Conservation (phyloP, 2,329 filamentous ascomycete species). For the Apiospora aurea region DNA sequence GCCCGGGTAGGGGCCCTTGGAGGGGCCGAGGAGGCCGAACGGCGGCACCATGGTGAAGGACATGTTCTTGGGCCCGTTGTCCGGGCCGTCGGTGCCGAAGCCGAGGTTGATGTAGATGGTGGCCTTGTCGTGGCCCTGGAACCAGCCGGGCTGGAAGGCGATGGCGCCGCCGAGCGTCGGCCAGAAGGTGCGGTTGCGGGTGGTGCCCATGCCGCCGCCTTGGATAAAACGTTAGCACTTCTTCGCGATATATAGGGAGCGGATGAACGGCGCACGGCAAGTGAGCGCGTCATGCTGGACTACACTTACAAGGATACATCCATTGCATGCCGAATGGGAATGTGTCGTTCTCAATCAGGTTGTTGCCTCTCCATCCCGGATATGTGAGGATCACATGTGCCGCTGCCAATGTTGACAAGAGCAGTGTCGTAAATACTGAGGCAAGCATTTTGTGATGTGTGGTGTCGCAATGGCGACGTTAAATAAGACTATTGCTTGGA, state of each 20-base stretch:
- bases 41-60: conserved; percentile 80
- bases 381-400: conserved; percentile 88
- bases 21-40: conserved; percentile 84
- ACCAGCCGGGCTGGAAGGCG: conserved; percentile 94
- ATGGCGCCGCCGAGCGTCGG: conserved; percentile 87
- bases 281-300: conserved; percentile 39
- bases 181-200: conserved; percentile 90
- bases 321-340: conserved; percentile 94
- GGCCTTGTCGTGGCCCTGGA: conserved; percentile 83
- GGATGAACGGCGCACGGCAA: neutral
- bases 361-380: conserved; percentile 87
- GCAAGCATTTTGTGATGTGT: conserved; percentile 50
- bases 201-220: conserved; percentile 85
- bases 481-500: neutral
- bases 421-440: conserved; percentile 52
- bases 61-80: conserved; percentile 80
- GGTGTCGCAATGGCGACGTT: conserved; percentile 16
- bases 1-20: conserved; percentile 84
- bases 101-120: conserved; percentile 93
- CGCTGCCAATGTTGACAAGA: conserved; percentile 57
- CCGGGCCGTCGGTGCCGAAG: conserved; percentile 68
- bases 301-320: conserved; percentile 85
- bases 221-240: conserved; percentile 30
- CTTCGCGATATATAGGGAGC: too few relatives aligned
- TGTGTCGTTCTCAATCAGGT: conserved; percentile 77